Percentiles rank a stretch among this genome's conserved stretches.
These are phyloP conservation scores for Dryas octopetala DNA, from an alignment of 306 rosid species.

Conservation along the genomic window DNA sequence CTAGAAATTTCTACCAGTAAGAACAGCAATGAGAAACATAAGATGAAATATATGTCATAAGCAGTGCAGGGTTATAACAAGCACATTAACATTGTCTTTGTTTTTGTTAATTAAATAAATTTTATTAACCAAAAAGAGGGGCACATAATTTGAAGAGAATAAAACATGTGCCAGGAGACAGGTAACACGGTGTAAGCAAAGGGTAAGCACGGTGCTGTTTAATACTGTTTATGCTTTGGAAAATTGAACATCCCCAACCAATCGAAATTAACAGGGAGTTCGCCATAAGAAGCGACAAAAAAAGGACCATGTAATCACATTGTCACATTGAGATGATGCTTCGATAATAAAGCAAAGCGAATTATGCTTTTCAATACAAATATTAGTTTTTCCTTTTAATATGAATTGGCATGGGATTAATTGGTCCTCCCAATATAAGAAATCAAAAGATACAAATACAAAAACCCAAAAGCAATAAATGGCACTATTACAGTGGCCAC, in stretches of 20 bases:
- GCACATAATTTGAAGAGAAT: not conserved
- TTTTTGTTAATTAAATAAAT: too few relatives aligned
- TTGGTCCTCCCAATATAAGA: not conserved
- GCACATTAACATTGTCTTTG: too few relatives aligned
- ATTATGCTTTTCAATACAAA: not conserved
- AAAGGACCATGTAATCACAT: not conserved
- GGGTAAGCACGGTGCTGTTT: constrained; percentile 56
- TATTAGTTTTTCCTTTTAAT: not conserved
- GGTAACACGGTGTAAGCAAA: constrained; percentile 55
- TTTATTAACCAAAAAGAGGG: too few relatives aligned
- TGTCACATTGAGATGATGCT: not conserved
- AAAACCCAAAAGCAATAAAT: not conserved
- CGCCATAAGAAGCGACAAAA: constrained; percentile 73
- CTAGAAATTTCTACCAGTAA: not conserved
- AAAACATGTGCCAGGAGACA: constrained; percentile 74
- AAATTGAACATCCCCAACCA: constrained; percentile 64
- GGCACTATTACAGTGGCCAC: not conserved
- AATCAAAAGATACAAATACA: not conserved
- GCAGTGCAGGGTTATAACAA: not conserved
- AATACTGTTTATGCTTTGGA: constrained; percentile 87
- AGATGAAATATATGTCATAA: not conserved
- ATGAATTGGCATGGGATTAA: not conserved
- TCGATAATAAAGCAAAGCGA: not conserved
- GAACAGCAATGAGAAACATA: not conserved
- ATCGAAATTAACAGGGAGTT: constrained; percentile 32